Percentiles rank a stretch among this genome's conserved stretches.
Evolutionary conservation across 2,329 filamentous ascomycete species (phyloP).

Genomic region (Trichoderma pleuroti): DNA sequence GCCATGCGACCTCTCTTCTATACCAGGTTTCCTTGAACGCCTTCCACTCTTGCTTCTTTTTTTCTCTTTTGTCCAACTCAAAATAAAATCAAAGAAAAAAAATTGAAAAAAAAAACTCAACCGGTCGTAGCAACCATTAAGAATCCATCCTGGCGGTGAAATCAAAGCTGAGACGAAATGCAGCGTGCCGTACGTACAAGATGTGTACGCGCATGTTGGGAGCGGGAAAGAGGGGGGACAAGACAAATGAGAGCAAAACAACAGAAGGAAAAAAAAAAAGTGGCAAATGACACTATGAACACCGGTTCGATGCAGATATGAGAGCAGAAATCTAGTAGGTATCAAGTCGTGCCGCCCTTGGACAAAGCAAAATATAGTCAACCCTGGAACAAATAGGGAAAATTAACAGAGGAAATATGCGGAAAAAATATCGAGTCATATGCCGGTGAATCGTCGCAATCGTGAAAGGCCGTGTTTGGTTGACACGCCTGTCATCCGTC

Average conservation of each 20-base stretch:
- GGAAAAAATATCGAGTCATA: slow-evolving; percentile 13
- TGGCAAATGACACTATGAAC: slow-evolving; percentile 26
- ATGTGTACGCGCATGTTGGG: not conserved
- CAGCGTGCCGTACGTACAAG: not conserved
- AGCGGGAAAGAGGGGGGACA: slow-evolving; percentile 2
- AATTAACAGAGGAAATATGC: slow-evolving; percentile 5
- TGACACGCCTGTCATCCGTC: slow-evolving; percentile 10
- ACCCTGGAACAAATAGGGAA: slow-evolving; percentile 9
- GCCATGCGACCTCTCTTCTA: slow-evolving; percentile 23
- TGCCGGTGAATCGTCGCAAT: slow-evolving; percentile 12
- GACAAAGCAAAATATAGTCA: slow-evolving; percentile 19
- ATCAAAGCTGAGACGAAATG: not conserved
- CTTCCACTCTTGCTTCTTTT: slow-evolving; percentile 15
- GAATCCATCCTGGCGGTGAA: slow-evolving; percentile 12
- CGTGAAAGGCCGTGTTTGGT: slow-evolving; percentile 6
- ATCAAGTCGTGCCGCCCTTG: slow-evolving; percentile 21
- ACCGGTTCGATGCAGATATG: slow-evolving; percentile 27
- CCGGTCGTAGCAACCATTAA: slow-evolving; percentile 7
- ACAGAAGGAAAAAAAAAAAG: slow-evolving; percentile 18
- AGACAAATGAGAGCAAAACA: slow-evolving; percentile 4
- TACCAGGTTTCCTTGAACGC: slow-evolving; percentile 21
- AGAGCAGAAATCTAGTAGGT: slow-evolving; percentile 26
- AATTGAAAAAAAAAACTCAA: slow-evolving; percentile 16
- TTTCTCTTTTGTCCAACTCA: slow-evolving; percentile 15
- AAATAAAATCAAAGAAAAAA: slow-evolving; percentile 20